Evolutionary conservation across 1,139 yeast species (phyloP).

Genomic region (Arxiozyma telluris): DNA sequence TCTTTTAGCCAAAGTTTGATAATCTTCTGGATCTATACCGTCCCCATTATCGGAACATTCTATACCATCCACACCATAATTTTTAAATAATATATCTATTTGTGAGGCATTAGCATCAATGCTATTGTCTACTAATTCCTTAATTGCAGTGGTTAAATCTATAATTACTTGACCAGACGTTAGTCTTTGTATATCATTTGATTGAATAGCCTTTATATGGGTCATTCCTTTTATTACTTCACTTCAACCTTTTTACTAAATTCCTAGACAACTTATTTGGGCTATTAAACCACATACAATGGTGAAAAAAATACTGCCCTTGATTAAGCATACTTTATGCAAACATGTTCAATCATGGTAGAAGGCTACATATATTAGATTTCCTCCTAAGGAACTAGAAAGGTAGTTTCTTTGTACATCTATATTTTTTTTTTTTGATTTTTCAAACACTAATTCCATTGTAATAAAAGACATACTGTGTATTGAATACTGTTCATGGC

Average conservation of each 20-base stretch:
- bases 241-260: background rate
- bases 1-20: conserved; percentile 52
- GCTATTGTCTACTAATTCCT: conserved; percentile 81
- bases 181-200: conserved; percentile 48
- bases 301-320: background rate
- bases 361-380: no score
- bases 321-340: no score
- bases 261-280: background rate
- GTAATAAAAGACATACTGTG: no score
- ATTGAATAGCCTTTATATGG: conserved; percentile 15
- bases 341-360: no score
- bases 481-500: no score
- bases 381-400: no score
- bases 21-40: conserved; percentile 59
- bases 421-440: no score
- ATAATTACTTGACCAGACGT: conserved; percentile 92
- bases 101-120: conserved; percentile 67
- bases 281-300: background rate
- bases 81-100: conserved; percentile 56
- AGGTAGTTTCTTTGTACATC: no score
- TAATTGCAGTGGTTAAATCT: conserved; percentile 66
- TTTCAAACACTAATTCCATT: no score
- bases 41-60: conserved; percentile 71
- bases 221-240: conserved; percentile 1
- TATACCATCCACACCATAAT: conserved; percentile 68